These are phyloP conservation scores for Colletotrichum sojae DNA, from an alignment of 2,329 filamentous ascomycete genomes.

Conservation along the genomic window DNA sequence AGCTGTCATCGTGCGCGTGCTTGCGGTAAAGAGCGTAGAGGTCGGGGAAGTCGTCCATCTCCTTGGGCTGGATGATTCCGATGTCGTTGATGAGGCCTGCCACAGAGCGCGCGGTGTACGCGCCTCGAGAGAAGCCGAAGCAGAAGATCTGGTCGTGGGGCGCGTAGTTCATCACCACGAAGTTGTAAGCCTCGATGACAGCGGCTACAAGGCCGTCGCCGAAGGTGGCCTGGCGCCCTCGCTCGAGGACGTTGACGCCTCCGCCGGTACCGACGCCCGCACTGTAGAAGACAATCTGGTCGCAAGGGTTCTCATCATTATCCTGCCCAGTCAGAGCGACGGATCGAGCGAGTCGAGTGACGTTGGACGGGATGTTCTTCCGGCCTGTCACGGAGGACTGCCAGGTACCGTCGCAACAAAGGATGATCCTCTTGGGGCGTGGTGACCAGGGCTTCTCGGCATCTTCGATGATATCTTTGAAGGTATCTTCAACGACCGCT, in stretches of 20 bases:
- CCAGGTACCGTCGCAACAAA: conserved; percentile 38
- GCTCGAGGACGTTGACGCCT: background rate
- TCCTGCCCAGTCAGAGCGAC: background rate
- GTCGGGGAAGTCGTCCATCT: conserved; percentile 39
- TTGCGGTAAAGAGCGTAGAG: conserved; percentile 4
- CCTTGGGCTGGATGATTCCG: conserved; percentile 40
- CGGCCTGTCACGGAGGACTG: conserved; percentile 24
- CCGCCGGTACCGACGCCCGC: conserved; percentile 7
- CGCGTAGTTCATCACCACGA: conserved; percentile 54
- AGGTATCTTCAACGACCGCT: too few species aligned
- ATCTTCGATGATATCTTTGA: background rate
- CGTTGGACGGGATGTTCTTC: conserved; percentile 24
- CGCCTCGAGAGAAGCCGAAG: conserved; percentile 56
- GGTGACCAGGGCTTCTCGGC: background rate
- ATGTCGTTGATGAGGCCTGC: conserved; percentile 53
- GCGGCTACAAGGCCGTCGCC: conserved; percentile 23
- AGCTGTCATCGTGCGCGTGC: background rate
- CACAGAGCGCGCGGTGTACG: conserved; percentile 56
- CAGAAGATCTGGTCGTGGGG: conserved; percentile 54
- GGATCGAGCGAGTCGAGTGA: conserved; percentile 12
- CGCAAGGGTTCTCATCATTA: rapidly evolving
- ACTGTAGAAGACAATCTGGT: conserved; percentile 5
- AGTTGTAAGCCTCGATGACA: conserved; percentile 53
- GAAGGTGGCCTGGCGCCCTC: conserved; percentile 1
- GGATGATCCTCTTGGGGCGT: conserved; percentile 29